Conservation (phyloP, 1,284 basidiomycete species). For the Rhodofomes roseus region DNA sequence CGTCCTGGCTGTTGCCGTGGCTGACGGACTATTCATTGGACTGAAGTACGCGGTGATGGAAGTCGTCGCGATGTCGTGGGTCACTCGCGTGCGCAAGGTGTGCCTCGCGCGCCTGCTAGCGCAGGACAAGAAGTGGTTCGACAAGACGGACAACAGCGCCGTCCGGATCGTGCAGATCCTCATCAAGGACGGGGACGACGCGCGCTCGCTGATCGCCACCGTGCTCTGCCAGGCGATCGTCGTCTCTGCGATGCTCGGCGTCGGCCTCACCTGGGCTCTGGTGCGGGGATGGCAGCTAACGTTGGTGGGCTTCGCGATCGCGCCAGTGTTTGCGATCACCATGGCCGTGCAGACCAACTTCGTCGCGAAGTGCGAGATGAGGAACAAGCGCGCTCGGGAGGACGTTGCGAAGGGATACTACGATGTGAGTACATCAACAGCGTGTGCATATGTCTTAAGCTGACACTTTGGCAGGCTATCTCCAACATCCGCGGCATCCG, state of each 20-base stretch:
- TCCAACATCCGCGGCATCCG: conserved; percentile 85
- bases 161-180: conserved; percentile 73
- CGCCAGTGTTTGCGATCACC: conserved; percentile 76
- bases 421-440: conserved; percentile 48
- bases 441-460: background rate
- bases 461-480: conserved; percentile 51
- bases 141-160: conserved; percentile 62
- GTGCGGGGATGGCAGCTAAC: conserved; percentile 91
- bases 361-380: conserved; percentile 68
- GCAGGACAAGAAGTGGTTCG: conserved; percentile 94
- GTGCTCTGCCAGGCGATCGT: conserved; percentile 74
- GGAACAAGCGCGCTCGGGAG: conserved; percentile 84
- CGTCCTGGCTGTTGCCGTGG: conserved; percentile 68
- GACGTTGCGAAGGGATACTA: conserved; percentile 85
- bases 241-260: conserved; percentile 75
- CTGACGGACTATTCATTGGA: conserved; percentile 74
- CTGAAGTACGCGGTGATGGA: conserved; percentile 80
- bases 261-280: conserved; percentile 89
- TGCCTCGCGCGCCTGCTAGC: conserved; percentile 63
- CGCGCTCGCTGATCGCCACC: conserved; percentile 72
- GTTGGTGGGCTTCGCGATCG: conserved; percentile 84
- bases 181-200: conserved; percentile 92
- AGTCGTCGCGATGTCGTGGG: conserved; percentile 73
- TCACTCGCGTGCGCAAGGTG: conserved; percentile 58
- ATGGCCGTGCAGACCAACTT: conserved; percentile 74